Percentiles rank a stretch among this genome's conserved stretches.
Evolutionary conservation across 73 alveolate species (phyloP).

Genomic region (Blepharisma stoltei): DNA sequence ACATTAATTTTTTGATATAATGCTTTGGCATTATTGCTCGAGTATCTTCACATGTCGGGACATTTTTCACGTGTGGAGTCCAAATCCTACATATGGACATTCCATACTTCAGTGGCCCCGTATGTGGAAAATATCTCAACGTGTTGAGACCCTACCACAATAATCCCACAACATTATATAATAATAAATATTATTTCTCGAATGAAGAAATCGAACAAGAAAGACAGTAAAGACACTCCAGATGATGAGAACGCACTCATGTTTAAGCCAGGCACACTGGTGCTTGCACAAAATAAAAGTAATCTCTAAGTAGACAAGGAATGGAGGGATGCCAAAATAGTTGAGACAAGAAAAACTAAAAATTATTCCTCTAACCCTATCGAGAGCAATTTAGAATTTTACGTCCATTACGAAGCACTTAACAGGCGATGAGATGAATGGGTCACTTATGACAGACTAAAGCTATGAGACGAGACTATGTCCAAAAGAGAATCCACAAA

Average conservation of each 20-base stretch:
- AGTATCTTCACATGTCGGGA: no score
- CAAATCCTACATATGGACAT: no score
- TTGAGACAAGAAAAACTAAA: background rate
- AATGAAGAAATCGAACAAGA: no score
- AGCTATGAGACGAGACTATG: conserved; percentile 22
- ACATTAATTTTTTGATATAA: no score
- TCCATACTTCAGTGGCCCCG: no score
- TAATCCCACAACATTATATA: no score
- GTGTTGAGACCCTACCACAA: no score
- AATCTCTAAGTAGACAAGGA: background rate
- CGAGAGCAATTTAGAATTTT: conserved; percentile 37
- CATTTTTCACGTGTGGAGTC: no score
- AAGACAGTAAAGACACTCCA: no score
- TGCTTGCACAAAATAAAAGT: conserved; percentile 24
- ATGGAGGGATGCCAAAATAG: conserved; percentile 27
- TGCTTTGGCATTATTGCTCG: no score
- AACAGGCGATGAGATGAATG: conserved; percentile 49
- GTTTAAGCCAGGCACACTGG: background rate
- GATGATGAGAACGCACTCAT: background rate
- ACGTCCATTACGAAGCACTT: conserved; percentile 47
- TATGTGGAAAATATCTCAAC: no score
- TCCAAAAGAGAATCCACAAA: conserved; percentile 23
- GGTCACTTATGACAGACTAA: conserved; percentile 26
- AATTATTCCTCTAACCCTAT: background rate
- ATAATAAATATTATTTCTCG: no score